Evolutionary conservation across 2,329 filamentous ascomycete genomes (phyloP), one percentile per base, ranked within the genome.

Genomic region (Plenodomus tracheiphilus): DNA sequence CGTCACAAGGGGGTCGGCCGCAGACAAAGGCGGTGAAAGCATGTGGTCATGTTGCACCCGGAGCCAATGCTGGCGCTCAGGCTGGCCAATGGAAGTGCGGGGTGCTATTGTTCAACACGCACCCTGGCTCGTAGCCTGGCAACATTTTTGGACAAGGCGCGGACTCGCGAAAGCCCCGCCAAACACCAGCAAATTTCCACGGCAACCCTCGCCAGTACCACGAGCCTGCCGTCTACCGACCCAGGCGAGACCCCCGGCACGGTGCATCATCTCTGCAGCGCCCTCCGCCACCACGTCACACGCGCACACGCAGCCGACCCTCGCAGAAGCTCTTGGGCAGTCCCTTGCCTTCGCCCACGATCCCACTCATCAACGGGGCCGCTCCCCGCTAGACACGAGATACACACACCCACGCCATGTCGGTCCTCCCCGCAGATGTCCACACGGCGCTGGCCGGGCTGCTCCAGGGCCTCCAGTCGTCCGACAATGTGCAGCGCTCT

Each of bases 361-460:
- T 37, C 46, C 39, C 47, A 51, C 54, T 43, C 30, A 51, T 48
- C 47, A 38, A 37, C 53, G 53, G 62, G 58, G 55, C 54, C 51
- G 55, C 58, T 54, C 50, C 58, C 61, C 54, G 48, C 39, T 32
- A 32, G 28, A 32, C 28, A 32, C 28, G 28, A 32, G 28, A 32
- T 10, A 32, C 15, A 32, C 28, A 32, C 28, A 32, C 28, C 17
- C 16, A 25, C 53, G 76, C 63, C 56, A 94, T 96, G 91, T 96
- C 93, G 73, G 77, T 96, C 62, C 85, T 97, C 38, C 86, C 91
- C 58, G 79, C 87, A 60, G 90, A 97, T 69, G 83, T 94, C 68
- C 89, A 94, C 73, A 81, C 85, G 63, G 90, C 93, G 77, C 86
- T 99, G 67, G 81, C 82, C 58, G 88, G 92, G 82, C 85, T 99